phyloP scores from a whole-genome alignment of 2,329 filamentous ascomycete genomes.

The Aspergillus sp. region DNA sequence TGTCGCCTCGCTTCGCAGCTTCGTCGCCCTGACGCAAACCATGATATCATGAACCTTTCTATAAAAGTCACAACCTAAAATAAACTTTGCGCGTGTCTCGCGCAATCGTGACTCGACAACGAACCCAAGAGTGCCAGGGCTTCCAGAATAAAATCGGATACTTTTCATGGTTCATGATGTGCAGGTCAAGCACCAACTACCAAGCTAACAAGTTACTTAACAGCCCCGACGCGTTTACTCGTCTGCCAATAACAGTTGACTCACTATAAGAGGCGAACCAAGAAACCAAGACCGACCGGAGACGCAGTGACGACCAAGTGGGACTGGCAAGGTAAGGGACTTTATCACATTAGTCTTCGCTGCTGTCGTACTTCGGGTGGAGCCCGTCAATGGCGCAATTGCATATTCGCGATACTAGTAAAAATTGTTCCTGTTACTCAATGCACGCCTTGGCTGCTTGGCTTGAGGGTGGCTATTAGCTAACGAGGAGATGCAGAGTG shows the following conservation, averaged over 20 bases:
- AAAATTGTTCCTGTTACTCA: too few relatives aligned
- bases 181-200: not conserved
- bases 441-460: too few relatives aligned
- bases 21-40: slow-evolving; percentile 17
- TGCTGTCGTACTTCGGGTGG: not conserved
- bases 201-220: not conserved
- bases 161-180: not conserved
- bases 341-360: not conserved
- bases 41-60: slow-evolving; percentile 19
- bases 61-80: not conserved
- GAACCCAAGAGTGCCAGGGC: not conserved
- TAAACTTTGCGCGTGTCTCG: not conserved
- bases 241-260: not conserved
- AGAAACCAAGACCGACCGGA: too few relatives aligned
- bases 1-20: not conserved
- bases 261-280: not conserved
- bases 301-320: too few relatives aligned
- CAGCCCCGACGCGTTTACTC: not conserved
- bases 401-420: not conserved
- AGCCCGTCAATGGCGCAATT: not conserved
- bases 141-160: not conserved
- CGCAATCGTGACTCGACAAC: not conserved
- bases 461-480: not conserved
- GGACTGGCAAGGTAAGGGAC: not conserved
- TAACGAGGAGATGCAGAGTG: not conserved